phyloP scores from a whole-genome alignment of 225 moss, liverwort and hornwort species.

The Pleurozium schreberi region DNA sequence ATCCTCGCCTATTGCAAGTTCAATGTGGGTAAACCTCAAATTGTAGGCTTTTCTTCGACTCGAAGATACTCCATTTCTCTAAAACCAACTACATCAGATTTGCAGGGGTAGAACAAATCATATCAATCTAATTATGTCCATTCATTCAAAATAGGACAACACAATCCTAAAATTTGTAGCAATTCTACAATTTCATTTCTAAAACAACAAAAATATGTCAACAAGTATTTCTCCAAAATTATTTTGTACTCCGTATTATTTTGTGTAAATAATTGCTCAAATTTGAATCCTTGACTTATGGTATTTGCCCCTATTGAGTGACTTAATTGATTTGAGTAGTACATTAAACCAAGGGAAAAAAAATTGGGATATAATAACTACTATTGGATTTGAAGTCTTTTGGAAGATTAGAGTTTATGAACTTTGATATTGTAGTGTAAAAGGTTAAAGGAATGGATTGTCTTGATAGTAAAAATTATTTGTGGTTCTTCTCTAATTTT shows the following conservation, averaged over 20 bases:
- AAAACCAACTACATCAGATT: no score
- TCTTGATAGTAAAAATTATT: no score
- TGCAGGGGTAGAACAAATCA: no score
- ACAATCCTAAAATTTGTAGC: not conserved
- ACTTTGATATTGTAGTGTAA: not conserved
- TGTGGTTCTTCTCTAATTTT: no score
- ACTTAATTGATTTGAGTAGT: accelerated
- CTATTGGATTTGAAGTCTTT: not conserved
- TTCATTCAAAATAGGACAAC: not conserved
- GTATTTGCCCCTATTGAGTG: not conserved
- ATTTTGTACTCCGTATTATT: not conserved
- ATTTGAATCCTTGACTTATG: not conserved
- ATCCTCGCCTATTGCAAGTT: no score
- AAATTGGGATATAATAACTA: not conserved
- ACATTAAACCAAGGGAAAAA: no score
- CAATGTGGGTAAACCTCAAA: no score
- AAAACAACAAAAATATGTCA: not conserved
- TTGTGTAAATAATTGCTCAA: not conserved
- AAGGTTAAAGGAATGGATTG: not conserved
- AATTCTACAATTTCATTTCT: accelerated
- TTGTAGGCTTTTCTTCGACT: no score
- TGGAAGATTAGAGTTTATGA: not conserved
- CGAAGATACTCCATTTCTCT: no score
- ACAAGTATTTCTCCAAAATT: not conserved
- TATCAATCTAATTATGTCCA: not conserved